These are phyloP conservation scores for Stenogyne calaminthoides DNA, from an alignment of 305 asterid genomes.

Conservation along the genomic window DNA sequence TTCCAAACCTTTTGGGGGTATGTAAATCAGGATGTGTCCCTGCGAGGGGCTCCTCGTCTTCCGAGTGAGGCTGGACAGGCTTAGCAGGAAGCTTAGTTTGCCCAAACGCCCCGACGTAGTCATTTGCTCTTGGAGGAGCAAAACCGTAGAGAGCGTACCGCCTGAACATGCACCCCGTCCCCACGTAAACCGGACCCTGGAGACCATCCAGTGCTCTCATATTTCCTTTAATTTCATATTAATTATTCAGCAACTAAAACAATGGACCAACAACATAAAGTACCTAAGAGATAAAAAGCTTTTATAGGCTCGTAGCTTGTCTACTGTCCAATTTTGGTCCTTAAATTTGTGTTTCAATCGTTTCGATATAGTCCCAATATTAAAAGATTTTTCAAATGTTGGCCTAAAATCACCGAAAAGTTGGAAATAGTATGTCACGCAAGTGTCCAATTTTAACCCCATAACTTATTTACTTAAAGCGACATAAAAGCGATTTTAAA, in stretches of 20 bases:
- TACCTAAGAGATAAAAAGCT: too few relatives aligned
- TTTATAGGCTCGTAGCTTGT: too few relatives aligned
- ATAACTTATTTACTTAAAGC: too few relatives aligned
- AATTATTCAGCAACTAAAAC: too few relatives aligned
- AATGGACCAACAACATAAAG: too few relatives aligned
- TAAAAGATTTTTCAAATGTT: background rate
- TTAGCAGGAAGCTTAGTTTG: slow-evolving; percentile 54
- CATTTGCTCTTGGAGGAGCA: slow-evolving; percentile 82
- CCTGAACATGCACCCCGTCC: slow-evolving; percentile 95
- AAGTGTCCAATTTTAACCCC: too few relatives aligned
- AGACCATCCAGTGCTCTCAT: slow-evolving; percentile 99
- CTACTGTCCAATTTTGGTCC: too few relatives aligned
- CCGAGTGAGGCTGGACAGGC: slow-evolving; percentile 31
- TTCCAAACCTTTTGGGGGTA: slow-evolving; percentile 82
- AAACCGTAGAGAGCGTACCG: slow-evolving; percentile 89
- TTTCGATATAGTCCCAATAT: background rate
- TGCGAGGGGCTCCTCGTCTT: slow-evolving; percentile 67
- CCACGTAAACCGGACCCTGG: slow-evolving; percentile 97
- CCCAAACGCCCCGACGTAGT: slow-evolving; percentile 72
- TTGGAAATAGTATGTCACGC: too few relatives aligned
- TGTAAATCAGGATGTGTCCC: slow-evolving; percentile 69
- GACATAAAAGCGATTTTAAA: too few relatives aligned
- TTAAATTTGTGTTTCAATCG: too few relatives aligned
- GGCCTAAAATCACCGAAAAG: too few relatives aligned
- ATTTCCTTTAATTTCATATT: too few relatives aligned